Evolutionary conservation across 208 protist species (phyloP).

Genomic region (Crithidia expoeki): DNA sequence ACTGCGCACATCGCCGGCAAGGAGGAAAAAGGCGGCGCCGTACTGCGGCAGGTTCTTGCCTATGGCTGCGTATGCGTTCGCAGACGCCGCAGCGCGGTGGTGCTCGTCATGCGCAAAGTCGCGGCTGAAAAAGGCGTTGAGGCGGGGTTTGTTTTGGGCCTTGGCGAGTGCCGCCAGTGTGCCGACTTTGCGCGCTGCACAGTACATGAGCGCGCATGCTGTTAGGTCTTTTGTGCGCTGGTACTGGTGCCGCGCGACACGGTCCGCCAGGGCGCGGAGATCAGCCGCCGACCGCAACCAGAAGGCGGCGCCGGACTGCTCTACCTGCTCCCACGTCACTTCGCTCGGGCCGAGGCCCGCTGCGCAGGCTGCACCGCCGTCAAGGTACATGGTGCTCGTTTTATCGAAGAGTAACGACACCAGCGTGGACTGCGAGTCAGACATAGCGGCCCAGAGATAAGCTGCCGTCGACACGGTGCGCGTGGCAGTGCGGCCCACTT

Average conservation of each 20-base stretch:
- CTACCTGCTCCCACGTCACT: conserved; percentile 71
- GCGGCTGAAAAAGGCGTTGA: conserved; percentile 90
- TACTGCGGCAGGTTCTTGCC: conserved; percentile 88
- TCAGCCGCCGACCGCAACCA: conserved; percentile 64
- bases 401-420: conserved; percentile 49
- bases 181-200: conserved; percentile 75
- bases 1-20: conserved; percentile 86
- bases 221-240: conserved; percentile 71
- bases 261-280: conserved; percentile 73
- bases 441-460: conserved; percentile 69
- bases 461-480: conserved; percentile 46
- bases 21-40: conserved; percentile 93
- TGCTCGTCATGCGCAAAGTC: conserved; percentile 77
- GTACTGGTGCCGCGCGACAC: conserved; percentile 80
- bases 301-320: conserved; percentile 60
- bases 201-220: conserved; percentile 90
- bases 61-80: conserved; percentile 92
- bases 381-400: conserved; percentile 18
- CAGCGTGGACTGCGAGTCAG: conserved; percentile 61
- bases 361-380: conserved; percentile 16
- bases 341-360: background rate
- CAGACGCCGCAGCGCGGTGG: conserved; percentile 75
- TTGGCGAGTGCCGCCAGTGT: conserved; percentile 93
- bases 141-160: conserved; percentile 69
- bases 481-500: conserved; percentile 46